These are phyloP conservation scores for Stemphylium vesicarium DNA, from an alignment of 2,329 filamentous ascomycete genomes.

Conservation along the genomic window DNA sequence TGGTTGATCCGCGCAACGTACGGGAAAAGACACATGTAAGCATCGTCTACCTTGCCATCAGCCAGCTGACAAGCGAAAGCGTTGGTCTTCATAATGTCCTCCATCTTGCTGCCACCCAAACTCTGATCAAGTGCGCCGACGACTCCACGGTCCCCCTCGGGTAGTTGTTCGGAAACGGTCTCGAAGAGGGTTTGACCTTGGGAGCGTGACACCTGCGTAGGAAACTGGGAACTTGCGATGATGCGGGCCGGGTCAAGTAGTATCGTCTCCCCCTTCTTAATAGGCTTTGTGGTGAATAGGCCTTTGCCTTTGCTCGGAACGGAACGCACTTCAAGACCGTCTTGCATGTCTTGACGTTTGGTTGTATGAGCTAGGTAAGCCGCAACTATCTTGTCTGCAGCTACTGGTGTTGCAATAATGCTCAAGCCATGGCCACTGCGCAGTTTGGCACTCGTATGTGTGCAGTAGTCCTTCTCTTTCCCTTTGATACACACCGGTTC, in stretches of 20 bases:
- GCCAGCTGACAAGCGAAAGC: slow-evolving; percentile 30
- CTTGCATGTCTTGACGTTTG: background rate
- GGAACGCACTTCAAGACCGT: slow-evolving; percentile 19
- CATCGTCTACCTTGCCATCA: slow-evolving; percentile 27
- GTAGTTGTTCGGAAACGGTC: slow-evolving; percentile 16
- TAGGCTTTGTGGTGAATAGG: slow-evolving; percentile 20
- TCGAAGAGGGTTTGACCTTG: slow-evolving; percentile 24
- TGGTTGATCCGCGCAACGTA: slow-evolving; percentile 33
- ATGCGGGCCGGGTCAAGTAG: slow-evolving; percentile 29
- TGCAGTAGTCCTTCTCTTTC: slow-evolving; percentile 24
- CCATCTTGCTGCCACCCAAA: slow-evolving; percentile 19
- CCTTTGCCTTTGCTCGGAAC: slow-evolving; percentile 35
- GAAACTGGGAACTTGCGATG: slow-evolving; percentile 29
- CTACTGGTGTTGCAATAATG: slow-evolving; percentile 26
- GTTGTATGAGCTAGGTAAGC: slow-evolving; percentile 12
- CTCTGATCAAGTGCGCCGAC: slow-evolving; percentile 26
- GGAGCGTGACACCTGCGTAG: slow-evolving; percentile 11
- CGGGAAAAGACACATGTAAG: slow-evolving; percentile 35
- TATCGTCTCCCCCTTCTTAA: slow-evolving; percentile 24
- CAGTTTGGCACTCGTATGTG: slow-evolving; percentile 19
- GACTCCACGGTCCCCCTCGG: slow-evolving; percentile 4
- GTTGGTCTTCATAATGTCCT: slow-evolving; percentile 33
- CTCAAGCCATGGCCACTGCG: slow-evolving; percentile 25
- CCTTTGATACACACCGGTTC: slow-evolving; percentile 20
- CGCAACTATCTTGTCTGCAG: slow-evolving; percentile 20